Evolutionary conservation across 768 basidiomycete species (phyloP).

Genomic region (Leccinum disarticulatum): DNA sequence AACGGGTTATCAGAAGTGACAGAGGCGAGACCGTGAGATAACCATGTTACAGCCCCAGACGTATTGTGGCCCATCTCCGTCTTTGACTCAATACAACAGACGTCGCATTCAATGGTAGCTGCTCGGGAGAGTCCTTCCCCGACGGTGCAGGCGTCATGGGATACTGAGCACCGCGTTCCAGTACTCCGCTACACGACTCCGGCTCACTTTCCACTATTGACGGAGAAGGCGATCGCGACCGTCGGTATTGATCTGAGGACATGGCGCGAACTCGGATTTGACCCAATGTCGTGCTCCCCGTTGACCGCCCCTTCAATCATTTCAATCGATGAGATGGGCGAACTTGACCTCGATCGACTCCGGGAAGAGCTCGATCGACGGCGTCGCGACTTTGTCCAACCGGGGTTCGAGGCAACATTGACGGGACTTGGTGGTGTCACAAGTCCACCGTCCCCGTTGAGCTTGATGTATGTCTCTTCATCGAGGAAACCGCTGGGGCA

Average conservation of each 20-base stretch:
- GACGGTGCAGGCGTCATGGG: conserved; percentile 33
- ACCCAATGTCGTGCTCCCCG: conserved; percentile 17
- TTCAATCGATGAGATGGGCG: conserved; percentile 34
- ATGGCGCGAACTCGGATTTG: conserved; percentile 23
- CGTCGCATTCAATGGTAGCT: conserved; percentile 9
- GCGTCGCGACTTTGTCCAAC: conserved; percentile 39
- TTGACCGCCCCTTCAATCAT: conserved; percentile 32
- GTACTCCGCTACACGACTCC: conserved; percentile 21
- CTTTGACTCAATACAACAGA: conserved; percentile 17
- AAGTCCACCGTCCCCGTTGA: conserved; percentile 45
- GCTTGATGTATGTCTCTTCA: conserved; percentile 19
- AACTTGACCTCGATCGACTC: conserved; percentile 38
- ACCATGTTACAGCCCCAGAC: conserved; percentile 29
- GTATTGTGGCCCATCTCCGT: conserved; percentile 12
- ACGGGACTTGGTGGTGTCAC: conserved; percentile 79
- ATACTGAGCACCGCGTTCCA: conserved; percentile 24
- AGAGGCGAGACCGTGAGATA: conserved; percentile 17
- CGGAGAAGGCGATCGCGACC: conserved; percentile 32
- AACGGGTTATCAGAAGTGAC: conserved; percentile 20
- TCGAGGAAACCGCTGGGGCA: too few species aligned
- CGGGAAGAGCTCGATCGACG: conserved; percentile 44
- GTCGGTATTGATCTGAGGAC: conserved; percentile 23
- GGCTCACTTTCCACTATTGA: conserved; percentile 33
- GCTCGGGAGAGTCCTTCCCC: conserved; percentile 30
- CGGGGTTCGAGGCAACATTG: conserved; percentile 64